These are phyloP conservation scores for Ramularia endophylla DNA, from an alignment of 2,329 filamentous ascomycete genomes.

Conservation along the genomic window DNA sequence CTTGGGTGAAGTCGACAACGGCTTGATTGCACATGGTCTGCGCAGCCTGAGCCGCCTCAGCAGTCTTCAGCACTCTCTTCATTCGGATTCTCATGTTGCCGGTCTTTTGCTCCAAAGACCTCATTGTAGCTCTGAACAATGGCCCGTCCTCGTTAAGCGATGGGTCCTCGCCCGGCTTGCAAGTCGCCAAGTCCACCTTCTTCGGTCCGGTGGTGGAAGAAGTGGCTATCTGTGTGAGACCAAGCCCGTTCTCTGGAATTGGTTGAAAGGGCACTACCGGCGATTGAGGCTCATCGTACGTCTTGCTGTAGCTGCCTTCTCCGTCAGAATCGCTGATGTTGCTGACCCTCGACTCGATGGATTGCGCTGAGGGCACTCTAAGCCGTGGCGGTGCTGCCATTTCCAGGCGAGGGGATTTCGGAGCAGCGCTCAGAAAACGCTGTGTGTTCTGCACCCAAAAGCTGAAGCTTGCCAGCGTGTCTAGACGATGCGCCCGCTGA, in stretches of 20 bases:
- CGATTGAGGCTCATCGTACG: constrained; percentile 41
- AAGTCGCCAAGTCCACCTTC: constrained; percentile 82
- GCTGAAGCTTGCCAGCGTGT: constrained; percentile 85
- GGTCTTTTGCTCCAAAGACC: constrained; percentile 92
- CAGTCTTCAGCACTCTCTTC: constrained; percentile 91
- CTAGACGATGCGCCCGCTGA: constrained; percentile 78
- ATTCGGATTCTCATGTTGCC: constrained; percentile 89
- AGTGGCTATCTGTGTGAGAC: constrained; percentile 36
- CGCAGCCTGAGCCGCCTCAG: constrained; percentile 77
- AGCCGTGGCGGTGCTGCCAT: constrained; percentile 52
- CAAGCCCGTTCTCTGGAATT: constrained; percentile 44
- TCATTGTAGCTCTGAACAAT: constrained; percentile 93
- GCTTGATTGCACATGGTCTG: constrained; percentile 83
- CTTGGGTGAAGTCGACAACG: constrained; percentile 73
- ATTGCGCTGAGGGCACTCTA: constrained; percentile 80
- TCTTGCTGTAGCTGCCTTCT: constrained; percentile 35
- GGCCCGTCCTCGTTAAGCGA: constrained; percentile 85
- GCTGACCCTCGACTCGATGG: constrained; percentile 75
- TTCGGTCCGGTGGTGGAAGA: constrained; percentile 43
- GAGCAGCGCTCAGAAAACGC: constrained; percentile 31
- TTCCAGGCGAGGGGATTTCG: constrained; percentile 63
- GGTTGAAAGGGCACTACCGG: constrained; percentile 38
- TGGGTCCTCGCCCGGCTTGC: constrained; percentile 79
- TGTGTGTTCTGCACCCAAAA: constrained; percentile 77
- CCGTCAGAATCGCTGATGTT: constrained; percentile 58